phyloP scores from a whole-genome alignment of 257 asterid genomes.

The Craterostigma plantagineum region DNA sequence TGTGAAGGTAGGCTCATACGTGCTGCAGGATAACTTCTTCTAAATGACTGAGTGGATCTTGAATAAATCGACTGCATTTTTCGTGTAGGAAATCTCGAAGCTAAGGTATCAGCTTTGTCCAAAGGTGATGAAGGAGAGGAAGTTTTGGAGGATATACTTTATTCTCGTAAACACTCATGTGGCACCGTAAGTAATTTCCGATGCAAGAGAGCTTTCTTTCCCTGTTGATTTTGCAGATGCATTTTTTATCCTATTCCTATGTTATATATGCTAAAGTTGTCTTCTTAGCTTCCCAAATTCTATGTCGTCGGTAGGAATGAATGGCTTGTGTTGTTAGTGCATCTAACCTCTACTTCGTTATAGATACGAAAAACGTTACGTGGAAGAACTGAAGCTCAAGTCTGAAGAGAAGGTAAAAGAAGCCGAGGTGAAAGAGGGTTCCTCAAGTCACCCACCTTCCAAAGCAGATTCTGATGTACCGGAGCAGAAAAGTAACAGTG shows the following conservation, averaged over 20 bases:
- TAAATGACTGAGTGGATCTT: no score
- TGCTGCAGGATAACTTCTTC: no score
- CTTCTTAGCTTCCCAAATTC: no score
- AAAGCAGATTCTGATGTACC: constrained; percentile 16
- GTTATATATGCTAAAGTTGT: no score
- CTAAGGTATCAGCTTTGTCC: constrained; percentile 81
- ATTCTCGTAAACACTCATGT: constrained; percentile 65
- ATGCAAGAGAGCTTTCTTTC: no score
- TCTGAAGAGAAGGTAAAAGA: constrained; percentile 32
- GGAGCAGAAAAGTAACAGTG: constrained; percentile 26
- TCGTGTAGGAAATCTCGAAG: constrained; percentile 64
- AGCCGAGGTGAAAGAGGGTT: constrained; percentile 26
- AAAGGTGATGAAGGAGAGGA: constrained; percentile 75
- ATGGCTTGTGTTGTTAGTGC: no score
- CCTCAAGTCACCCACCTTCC: constrained; percentile 33
- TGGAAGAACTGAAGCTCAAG: constrained; percentile 36
- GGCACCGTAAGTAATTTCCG: constrained; percentile 45
- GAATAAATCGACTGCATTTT: no score
- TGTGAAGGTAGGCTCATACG: constrained; percentile 45
- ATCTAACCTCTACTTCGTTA: no score
- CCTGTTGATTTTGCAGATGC: no score
- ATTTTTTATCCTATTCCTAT: no score
- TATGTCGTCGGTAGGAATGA: background rate
- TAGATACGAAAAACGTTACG: constrained; percentile 67
- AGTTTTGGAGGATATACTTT: constrained; percentile 92